Evolutionary conservation across 306 rosid species (phyloP), one percentile per base, ranked within the genome.

Genomic region (Dryas octopetala): DNA sequence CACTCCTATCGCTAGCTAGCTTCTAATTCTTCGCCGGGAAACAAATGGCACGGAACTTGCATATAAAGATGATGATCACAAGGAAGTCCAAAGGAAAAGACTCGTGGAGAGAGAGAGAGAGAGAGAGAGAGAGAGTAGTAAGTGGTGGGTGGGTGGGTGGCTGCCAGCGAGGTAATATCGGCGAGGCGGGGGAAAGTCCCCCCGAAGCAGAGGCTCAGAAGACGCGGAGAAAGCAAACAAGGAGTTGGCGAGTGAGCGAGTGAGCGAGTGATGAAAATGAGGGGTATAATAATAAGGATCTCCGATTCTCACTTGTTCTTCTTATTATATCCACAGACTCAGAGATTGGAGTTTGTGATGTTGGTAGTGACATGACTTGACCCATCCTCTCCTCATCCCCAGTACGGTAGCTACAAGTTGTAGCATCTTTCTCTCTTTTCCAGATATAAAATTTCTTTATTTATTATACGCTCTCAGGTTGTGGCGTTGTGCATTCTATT

Each of bases 51-150:
- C 4, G 66, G 77, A 77, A 76, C 32, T 64, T 65, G 81, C 88
- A 83, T 74, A 67, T 78, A 87, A 87, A 87, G 90, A 84, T 76
- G 88, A 74, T 81, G 88, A 68, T 65, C 71, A 46, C 49, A 40
- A 64, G 70, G 67, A 43, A 60, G 44, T 60, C 60, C 46, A 64
- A 13, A 41, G 28, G 55, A 14, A 59, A 26, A 15, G 55, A 15
- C 53, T 41, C 65, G 23, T n/a, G 15, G 7, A 54, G 44, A 44
- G 5, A 12, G 51, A 11, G 32, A 61, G 65, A 61, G 74, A 51
- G 47, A 60, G n/a, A 73, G 55, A 63, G n/a, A 41, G 8, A 44
- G 3, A 32, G 11, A 47, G 57, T 15, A 14, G 44, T 32, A 32
- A 38, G 74, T 72, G 38, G 38, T 32, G 38, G 38, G 38, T 32